A percentile compares a stretch with the other conserved stretches of the same genome.
phyloP scores from a whole-genome alignment of 2,329 filamentous ascomycete species.

The Fusarium sp. region DNA sequence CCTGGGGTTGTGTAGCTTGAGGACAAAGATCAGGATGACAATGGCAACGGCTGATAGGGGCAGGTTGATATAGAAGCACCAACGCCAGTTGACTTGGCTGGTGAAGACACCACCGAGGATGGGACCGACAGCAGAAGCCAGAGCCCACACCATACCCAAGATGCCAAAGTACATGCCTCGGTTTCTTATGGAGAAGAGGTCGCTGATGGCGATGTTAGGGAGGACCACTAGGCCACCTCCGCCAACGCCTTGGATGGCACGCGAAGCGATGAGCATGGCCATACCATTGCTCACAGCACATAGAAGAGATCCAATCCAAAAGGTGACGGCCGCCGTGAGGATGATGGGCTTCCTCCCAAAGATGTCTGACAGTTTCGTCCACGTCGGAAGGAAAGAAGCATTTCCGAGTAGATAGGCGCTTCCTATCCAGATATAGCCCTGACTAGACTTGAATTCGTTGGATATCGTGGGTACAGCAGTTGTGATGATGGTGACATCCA shows the following conservation, averaged over 20 bases:
- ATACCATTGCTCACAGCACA: slow-evolving; percentile 61
- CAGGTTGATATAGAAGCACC: slow-evolving; percentile 74
- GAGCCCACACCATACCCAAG: slow-evolving; percentile 66
- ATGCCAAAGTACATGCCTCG: slow-evolving; percentile 62
- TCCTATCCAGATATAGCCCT: slow-evolving; percentile 81
- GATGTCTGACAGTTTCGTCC: slow-evolving; percentile 69
- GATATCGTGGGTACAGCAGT: slow-evolving; percentile 73
- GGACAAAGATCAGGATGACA: slow-evolving; percentile 63
- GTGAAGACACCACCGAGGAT: slow-evolving; percentile 74
- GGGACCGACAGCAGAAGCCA: slow-evolving; percentile 70
- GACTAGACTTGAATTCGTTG: slow-evolving; percentile 67
- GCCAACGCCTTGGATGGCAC: slow-evolving; percentile 65
- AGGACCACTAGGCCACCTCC: slow-evolving; percentile 66
- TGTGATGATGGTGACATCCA: slow-evolving; percentile 69
- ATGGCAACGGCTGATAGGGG: slow-evolving; percentile 58
- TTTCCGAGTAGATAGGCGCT: slow-evolving; percentile 75
- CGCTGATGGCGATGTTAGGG: slow-evolving; percentile 65
- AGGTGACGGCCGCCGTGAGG: slow-evolving; percentile 59
- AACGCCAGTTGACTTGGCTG: slow-evolving; percentile 69
- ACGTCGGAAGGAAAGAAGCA: slow-evolving; percentile 71
- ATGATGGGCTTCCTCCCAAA: slow-evolving; percentile 65
- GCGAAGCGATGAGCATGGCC: slow-evolving; percentile 61
- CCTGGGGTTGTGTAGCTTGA: slow-evolving; percentile 72
- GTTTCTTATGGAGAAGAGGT: slow-evolving; percentile 61
- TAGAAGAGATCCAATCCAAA: slow-evolving; percentile 63